Evolutionary conservation across 139 green algal species (phyloP).

Genomic region (Tetraselmis chui): DNA sequence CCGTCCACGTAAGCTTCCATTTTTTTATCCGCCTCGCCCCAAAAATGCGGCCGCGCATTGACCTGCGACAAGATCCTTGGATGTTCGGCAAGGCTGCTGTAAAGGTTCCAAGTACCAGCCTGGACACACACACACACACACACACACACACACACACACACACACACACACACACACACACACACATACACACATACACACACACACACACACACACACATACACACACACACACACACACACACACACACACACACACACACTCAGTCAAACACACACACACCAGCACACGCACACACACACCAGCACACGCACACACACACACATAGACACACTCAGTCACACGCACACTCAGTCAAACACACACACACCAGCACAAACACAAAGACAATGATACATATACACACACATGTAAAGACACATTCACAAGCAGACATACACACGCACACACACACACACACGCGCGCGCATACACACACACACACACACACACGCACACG

Average conservation of each 20-base stretch:
- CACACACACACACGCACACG: conserved; percentile 12
- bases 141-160: conserved; percentile 11
- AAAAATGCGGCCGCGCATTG: not conserved
- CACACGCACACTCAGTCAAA: too few species aligned
- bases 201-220: not conserved
- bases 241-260: conserved; percentile 3
- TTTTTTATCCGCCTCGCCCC: not conserved
- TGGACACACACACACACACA: conserved; percentile 7
- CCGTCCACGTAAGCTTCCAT: not conserved
- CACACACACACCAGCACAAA: not conserved
- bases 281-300: conserved; percentile 23
- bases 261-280: too few species aligned
- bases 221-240: not conserved
- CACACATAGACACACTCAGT: too few species aligned
- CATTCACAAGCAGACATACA: too few species aligned
- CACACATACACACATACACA: conserved; percentile 11
- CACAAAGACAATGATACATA: not conserved
- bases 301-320: conserved; percentile 22
- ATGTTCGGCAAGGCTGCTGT: not conserved
- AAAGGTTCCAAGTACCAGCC: not conserved
- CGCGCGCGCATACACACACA: too few species aligned
- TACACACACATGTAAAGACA: too few species aligned
- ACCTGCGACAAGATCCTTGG: not conserved
- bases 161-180: not conserved
- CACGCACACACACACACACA: too few species aligned